Conservation (phyloP, 73 alveolate species). For the Paramecium primaurelia region DNA sequence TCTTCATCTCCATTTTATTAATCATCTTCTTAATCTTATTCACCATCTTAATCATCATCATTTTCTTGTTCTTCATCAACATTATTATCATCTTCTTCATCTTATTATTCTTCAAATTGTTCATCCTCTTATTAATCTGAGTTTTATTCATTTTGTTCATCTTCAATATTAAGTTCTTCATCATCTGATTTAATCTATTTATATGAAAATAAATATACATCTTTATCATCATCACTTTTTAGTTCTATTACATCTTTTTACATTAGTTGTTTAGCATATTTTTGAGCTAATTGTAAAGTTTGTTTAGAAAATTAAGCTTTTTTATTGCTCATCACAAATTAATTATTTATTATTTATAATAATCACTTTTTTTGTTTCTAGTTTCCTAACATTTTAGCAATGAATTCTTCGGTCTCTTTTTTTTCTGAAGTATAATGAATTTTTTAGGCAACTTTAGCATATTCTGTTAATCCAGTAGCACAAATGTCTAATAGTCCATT, state of each 20-base stretch:
- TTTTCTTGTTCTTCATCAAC: constrained; percentile 30
- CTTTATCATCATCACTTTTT: not conserved
- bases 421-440: not conserved
- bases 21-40: constrained; percentile 33
- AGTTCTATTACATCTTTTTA: not conserved
- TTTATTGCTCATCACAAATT: constrained; percentile 37
- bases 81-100: not conserved
- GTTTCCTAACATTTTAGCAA: not conserved
- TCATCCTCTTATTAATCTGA: not conserved
- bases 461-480: constrained; percentile 2
- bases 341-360: not conserved
- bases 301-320: not conserved
- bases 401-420: not conserved
- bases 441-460: not conserved
- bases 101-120: not conserved
- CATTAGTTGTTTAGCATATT: not conserved
- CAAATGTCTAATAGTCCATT: not conserved
- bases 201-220: not conserved
- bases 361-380: not conserved
- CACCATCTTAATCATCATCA: not conserved
- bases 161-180: not conserved
- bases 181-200: not conserved
- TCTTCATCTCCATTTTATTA: constrained; percentile 13
- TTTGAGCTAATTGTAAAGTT: not conserved
- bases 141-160: not conserved